These are phyloP conservation scores for Rhododendron griersonianum DNA, from an alignment of 148 eudicot species.

Conservation along the genomic window DNA sequence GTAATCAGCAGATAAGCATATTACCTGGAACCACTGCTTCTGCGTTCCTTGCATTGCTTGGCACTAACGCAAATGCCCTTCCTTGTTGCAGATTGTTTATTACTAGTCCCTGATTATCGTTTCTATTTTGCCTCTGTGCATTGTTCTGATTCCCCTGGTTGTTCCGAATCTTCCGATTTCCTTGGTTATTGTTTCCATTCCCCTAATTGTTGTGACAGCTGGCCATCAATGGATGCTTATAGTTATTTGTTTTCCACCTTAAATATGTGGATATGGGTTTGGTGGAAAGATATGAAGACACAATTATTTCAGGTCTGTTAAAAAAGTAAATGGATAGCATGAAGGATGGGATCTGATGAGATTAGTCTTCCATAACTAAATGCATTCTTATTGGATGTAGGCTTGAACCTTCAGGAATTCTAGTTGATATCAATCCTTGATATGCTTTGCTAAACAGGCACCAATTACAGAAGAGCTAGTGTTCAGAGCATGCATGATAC, in stretches of 20 bases:
- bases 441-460: slow-evolving; percentile 52
- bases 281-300: not conserved
- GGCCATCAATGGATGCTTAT: not conserved
- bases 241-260: not conserved
- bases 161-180: too few species aligned
- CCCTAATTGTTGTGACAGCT: not conserved
- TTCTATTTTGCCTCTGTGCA: too few species aligned
- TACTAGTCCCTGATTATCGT: too few species aligned
- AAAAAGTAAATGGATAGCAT: not conserved
- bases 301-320: not conserved
- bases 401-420: not conserved
- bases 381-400: not conserved
- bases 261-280: not conserved
- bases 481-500: slow-evolving; percentile 96
- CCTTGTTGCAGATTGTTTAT: too few species aligned
- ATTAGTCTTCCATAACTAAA: not conserved
- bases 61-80: too few species aligned
- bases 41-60: too few species aligned
- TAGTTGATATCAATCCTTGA: not conserved
- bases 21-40: too few species aligned
- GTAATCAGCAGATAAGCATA: too few species aligned
- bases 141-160: too few species aligned
- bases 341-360: not conserved
- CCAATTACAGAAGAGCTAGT: slow-evolving; percentile 95
- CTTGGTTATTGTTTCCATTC: too few species aligned